A percentile compares a stretch with the other conserved stretches of the same genome.
phyloP scores from a whole-genome alignment of 805 yeast genomes.

The Brettanomyces bruxellensis region DNA sequence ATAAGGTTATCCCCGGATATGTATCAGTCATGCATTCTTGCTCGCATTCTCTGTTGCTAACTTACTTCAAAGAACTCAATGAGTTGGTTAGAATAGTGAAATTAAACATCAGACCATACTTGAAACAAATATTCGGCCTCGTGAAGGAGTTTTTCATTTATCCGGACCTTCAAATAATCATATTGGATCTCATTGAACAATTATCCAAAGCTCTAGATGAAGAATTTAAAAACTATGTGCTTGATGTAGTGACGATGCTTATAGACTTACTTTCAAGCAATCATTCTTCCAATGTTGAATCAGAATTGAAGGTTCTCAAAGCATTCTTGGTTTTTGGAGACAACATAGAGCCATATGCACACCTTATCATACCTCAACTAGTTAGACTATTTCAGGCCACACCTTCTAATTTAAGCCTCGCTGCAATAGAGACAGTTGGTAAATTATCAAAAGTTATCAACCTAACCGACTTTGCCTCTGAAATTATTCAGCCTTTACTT shows the following conservation, averaged over 20 bases:
- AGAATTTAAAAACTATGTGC: conserved; percentile 79
- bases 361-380: conserved; percentile 77
- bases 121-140: conserved; percentile 64
- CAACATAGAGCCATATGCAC: conserved; percentile 81
- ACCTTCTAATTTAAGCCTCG: conserved; percentile 51
- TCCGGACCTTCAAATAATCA: conserved; percentile 61
- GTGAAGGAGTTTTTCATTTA: conserved; percentile 67
- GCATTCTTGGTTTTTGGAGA: conserved; percentile 83
- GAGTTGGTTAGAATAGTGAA: conserved; percentile 73
- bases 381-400: conserved; percentile 72
- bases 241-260: conserved; percentile 67
- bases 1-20: conserved; percentile 83
- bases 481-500: conserved; percentile 80
- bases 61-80: conserved; percentile 83
- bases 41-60: conserved; percentile 70
- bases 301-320: conserved; percentile 65
- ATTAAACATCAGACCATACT: conserved; percentile 80
- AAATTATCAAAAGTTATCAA: conserved; percentile 65
- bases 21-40: conserved; percentile 76
- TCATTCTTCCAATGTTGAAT: conserved; percentile 47
- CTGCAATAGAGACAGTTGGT: conserved; percentile 79
- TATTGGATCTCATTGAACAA: conserved; percentile 72
- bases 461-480: conserved; percentile 79
- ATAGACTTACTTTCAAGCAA: conserved; percentile 71
- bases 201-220: conserved; percentile 83